A percentile compares a stretch with the other conserved stretches of the same genome.
phyloP scores from a whole-genome alignment of 2,329 filamentous ascomycete genomes.

The Fusarium citri region DNA sequence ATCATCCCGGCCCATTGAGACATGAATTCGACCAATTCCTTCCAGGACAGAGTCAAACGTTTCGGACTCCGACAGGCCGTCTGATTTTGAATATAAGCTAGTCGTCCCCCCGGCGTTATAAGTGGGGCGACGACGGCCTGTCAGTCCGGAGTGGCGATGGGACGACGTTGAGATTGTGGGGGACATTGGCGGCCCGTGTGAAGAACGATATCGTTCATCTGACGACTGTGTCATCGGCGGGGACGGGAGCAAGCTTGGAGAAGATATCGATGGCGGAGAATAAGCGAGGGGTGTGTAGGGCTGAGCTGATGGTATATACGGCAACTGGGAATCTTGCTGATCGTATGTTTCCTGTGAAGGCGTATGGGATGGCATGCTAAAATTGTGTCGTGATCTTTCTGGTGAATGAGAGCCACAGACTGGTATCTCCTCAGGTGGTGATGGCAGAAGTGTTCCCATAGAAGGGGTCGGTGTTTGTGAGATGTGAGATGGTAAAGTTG shows the following conservation, averaged over 20 bases:
- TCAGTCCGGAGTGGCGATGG: background rate
- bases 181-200: conserved; percentile 19
- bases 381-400: background rate
- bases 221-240: conserved; percentile 40
- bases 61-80: conserved; percentile 46
- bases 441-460: conserved; percentile 21
- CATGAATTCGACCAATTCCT: conserved; percentile 50
- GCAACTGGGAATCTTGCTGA: conserved; percentile 12
- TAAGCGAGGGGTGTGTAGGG: conserved; percentile 29
- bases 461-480: conserved; percentile 30
- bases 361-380: background rate
- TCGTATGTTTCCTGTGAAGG: conserved; percentile 9
- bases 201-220: conserved; percentile 11
- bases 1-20: conserved; percentile 54
- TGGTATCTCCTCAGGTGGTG: conserved; percentile 23
- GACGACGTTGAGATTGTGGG: conserved; percentile 14
- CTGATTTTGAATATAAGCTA: background rate
- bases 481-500: conserved; percentile 19
- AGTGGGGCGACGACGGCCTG: background rate
- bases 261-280: conserved; percentile 34
- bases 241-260: conserved; percentile 37
- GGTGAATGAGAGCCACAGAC: background rate
- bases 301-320: conserved; percentile 43
- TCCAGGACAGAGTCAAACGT: conserved; percentile 52
- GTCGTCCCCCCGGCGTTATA: background rate